A percentile compares a stretch with the other conserved stretches of the same genome.
These are phyloP conservation scores for Balamuthia mandrillaris DNA, from an alignment of 208 protist species.

Conservation along the genomic window DNA sequence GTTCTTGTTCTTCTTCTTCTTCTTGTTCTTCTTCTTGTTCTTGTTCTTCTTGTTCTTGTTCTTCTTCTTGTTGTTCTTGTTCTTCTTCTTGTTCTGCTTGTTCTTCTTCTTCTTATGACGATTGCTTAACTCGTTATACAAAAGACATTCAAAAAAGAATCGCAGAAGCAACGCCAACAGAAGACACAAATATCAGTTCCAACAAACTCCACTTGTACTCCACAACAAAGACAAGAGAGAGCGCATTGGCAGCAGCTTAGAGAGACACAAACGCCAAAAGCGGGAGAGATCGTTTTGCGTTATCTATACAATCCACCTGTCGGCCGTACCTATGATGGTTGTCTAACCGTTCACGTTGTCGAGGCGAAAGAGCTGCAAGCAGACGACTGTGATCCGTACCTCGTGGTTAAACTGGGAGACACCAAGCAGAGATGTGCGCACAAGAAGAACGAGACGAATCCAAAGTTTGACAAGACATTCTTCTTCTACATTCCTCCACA, in stretches of 20 bases:
- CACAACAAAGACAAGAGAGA: no score
- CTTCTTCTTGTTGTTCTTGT: no score
- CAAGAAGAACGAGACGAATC: background rate
- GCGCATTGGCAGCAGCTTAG: background rate
- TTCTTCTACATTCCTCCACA: slow-evolving; percentile 12
- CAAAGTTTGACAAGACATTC: background rate
- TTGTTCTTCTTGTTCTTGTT: no score
- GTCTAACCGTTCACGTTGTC: background rate
- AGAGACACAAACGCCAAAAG: background rate
- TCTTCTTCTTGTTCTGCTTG: no score
- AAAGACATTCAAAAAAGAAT: no score
- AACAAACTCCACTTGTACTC: no score
- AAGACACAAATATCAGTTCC: no score
- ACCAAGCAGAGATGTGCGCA: background rate
- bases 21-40: background rate
- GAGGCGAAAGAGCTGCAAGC: background rate
- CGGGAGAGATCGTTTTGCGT: background rate
- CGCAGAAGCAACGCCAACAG: no score
- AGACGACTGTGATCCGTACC: background rate
- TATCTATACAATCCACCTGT: background rate
- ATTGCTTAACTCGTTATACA: no score
- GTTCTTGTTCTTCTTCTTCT: background rate
- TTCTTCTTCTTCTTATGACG: no score
- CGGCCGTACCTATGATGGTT: background rate
- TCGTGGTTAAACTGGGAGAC: background rate